phyloP scores from a whole-genome alignment of 495 filamentous ascomycete species.

The Wilcoxina mikolae region DNA sequence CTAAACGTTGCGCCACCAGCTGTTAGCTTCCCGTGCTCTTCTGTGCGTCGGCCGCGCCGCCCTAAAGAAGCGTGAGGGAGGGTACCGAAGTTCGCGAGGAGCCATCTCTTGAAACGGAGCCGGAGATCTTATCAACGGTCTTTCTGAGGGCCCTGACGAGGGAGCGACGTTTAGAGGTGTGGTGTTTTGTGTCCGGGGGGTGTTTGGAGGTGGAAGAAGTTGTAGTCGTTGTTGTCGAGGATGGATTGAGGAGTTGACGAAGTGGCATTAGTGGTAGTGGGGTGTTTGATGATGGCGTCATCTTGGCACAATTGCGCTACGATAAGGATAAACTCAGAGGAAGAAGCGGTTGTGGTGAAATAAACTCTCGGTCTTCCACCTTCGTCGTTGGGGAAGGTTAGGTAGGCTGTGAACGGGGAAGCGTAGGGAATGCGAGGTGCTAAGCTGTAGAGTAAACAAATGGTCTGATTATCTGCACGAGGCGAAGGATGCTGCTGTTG shows the following conservation, averaged over 20 bases:
- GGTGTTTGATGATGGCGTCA: not conserved
- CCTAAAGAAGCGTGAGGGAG: too few relatives aligned
- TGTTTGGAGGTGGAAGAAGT: not conserved
- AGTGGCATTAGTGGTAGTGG: conserved; percentile 2
- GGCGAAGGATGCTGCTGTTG: too few relatives aligned
- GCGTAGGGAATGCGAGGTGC: not conserved
- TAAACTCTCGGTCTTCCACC: not conserved
- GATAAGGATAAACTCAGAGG: not conserved
- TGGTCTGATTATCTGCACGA: too few relatives aligned
- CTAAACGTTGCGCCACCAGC: not conserved
- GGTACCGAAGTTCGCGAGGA: not conserved
- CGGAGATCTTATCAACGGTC: conserved; percentile 3
- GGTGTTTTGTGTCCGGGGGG: not conserved
- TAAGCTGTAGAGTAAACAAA: not conserved
- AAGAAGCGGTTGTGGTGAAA: not conserved
- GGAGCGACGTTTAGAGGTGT: not conserved
- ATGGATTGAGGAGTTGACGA: conserved; percentile 1
- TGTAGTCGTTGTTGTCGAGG: not conserved
- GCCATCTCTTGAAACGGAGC: not conserved
- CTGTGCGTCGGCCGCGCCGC: not conserved
- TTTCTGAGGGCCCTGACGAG: conserved; percentile 1
- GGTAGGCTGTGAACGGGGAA: not conserved
- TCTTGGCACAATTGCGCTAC: not conserved
- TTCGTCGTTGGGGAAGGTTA: too few relatives aligned
- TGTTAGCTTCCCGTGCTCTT: not conserved